Percentiles rank a stretch among this genome's conserved stretches.
These are phyloP conservation scores for Podaxis pistillaris DNA, from an alignment of 768 basidiomycete genomes.

Conservation along the genomic window DNA sequence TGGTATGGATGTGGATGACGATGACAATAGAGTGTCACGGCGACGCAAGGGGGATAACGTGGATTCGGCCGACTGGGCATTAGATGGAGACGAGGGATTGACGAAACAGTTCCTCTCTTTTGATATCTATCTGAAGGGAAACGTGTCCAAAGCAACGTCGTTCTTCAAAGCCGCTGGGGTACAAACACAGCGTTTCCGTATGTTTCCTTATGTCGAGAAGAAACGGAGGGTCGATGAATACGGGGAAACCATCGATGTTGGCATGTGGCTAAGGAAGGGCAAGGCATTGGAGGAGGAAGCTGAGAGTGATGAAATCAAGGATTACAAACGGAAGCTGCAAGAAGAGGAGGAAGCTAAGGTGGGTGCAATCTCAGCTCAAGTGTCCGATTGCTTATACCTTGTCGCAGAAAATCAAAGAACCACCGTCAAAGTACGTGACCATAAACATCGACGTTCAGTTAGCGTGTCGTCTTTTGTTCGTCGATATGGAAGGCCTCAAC, in stretches of 20 bases:
- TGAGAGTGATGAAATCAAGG: constrained; percentile 77
- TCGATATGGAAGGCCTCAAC: constrained; percentile 96
- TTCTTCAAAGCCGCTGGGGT: constrained; percentile 81
- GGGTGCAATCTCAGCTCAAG: neutral
- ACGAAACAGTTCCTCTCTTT: constrained; percentile 80
- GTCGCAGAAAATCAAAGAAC: constrained; percentile 70
- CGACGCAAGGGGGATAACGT: constrained; percentile 37
- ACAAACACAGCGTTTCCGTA: constrained; percentile 81
- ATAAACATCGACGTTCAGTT: constrained; percentile 76
- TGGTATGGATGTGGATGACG: constrained; percentile 45
- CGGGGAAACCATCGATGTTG: constrained; percentile 93
- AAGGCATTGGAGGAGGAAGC: constrained; percentile 89
- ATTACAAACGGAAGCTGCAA: constrained; percentile 69
- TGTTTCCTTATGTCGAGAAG: constrained; percentile 97
- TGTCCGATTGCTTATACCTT: constrained; percentile 14
- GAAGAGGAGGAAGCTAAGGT: constrained; percentile 74
- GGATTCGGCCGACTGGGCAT: constrained; percentile 63
- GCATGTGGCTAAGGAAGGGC: constrained; percentile 92
- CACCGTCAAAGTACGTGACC: constrained; percentile 88
- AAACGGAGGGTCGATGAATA: constrained; percentile 92
- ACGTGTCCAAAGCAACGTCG: constrained; percentile 79
- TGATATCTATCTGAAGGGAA: constrained; percentile 97
- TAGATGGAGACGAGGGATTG: constrained; percentile 75
- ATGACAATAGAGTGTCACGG: constrained; percentile 23
- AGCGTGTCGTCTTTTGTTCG: constrained; percentile 83